These are phyloP conservation scores for Parasitella parasitica DNA, from an alignment of 371 early-diverging fungal genomes.

Conservation along the genomic window DNA sequence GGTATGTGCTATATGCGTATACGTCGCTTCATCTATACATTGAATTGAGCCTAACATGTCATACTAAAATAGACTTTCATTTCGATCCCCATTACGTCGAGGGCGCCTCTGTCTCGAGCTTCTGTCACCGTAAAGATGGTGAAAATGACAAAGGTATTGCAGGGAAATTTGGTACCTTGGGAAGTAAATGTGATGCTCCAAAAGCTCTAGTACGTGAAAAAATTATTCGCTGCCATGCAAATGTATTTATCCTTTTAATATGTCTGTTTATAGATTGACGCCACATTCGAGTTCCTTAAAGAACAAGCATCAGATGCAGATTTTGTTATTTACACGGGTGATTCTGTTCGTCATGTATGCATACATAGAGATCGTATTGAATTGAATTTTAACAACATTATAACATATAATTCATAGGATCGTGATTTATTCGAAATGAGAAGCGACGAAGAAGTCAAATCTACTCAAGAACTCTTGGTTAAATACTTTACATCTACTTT, in stretches of 20 bases:
- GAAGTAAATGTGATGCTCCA: conserved; percentile 41
- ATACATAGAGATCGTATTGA: neutral
- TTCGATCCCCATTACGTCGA: conserved; percentile 31
- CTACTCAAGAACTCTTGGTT: conserved; percentile 24
- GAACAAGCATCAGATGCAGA: conserved; percentile 28
- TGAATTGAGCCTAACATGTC: no score
- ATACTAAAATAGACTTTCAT: conserved; percentile 34
- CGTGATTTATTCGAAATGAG: conserved; percentile 7
- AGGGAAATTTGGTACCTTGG: conserved; percentile 36
- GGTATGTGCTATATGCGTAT: no score
- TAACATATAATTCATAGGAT: no score
- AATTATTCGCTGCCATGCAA: no score
- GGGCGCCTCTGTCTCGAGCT: conserved; percentile 18
- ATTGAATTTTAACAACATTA: no score
- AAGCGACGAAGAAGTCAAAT: conserved; percentile 20
- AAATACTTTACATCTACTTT: conserved; percentile 26
- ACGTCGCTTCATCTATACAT: no score
- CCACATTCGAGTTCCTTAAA: conserved; percentile 38
- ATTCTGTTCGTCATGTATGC: conserved; percentile 39
- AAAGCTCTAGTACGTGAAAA: conserved; percentile 14
- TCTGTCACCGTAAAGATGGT: conserved; percentile 26
- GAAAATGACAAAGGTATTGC: conserved; percentile 13
- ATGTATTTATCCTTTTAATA: neutral
- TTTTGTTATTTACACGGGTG: conserved; percentile 52
- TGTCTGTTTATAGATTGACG: conserved; percentile 7